phyloP scores from a whole-genome alignment of 208 protist species.

The Trypanosoma scelopori region DNA sequence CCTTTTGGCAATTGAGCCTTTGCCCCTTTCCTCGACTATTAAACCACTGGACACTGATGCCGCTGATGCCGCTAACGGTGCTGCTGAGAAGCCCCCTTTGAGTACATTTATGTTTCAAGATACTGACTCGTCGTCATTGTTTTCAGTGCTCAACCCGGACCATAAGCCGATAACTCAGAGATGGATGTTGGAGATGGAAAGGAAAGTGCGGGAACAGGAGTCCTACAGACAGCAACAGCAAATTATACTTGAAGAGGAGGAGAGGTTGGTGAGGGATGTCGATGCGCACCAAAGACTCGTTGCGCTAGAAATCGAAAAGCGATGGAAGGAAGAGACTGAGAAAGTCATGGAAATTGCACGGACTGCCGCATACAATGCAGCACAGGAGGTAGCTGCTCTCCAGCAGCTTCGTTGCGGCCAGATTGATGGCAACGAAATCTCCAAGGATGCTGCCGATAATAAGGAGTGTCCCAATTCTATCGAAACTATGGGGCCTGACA shows the following conservation, averaged over 20 bases:
- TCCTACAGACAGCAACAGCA: slow-evolving; percentile 20
- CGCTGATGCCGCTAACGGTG: background rate
- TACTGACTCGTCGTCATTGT: background rate
- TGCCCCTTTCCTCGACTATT: background rate
- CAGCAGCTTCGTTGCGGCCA: slow-evolving; percentile 6
- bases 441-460: background rate
- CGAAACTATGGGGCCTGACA: slow-evolving; percentile 2
- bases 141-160: background rate
- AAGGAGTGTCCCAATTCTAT: background rate
- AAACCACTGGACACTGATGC: background rate
- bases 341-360: slow-evolving; percentile 16
- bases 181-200: slow-evolving; percentile 10
- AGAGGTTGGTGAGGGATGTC: slow-evolving; percentile 1
- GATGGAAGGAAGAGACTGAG: slow-evolving; percentile 16
- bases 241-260: slow-evolving; percentile 13
- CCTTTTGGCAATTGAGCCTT: background rate
- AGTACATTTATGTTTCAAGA: background rate
- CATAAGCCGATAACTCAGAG: background rate
- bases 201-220: slow-evolving; percentile 11
- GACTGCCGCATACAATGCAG: slow-evolving; percentile 12
- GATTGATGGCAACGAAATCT: background rate
- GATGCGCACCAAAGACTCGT: slow-evolving; percentile 14
- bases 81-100: background rate
- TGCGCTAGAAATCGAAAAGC: slow-evolving; percentile 22
- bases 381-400: background rate